Percentiles rank a stretch among this genome's conserved stretches.
These are phyloP conservation scores for Tanacetum coccineum DNA, from an alignment of 129 eudicot genomes.

Conservation along the genomic window DNA sequence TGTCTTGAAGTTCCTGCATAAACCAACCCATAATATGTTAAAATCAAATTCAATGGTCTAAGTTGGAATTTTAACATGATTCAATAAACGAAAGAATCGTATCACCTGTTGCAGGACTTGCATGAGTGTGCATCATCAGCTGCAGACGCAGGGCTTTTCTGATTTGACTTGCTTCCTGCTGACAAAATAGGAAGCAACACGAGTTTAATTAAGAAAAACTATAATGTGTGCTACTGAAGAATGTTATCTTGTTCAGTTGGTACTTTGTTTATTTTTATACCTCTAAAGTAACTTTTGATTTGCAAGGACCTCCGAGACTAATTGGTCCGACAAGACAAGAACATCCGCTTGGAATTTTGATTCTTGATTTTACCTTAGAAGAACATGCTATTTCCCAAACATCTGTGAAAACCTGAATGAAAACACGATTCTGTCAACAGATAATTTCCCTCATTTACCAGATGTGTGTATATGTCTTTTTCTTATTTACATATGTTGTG, in stretches of 20 bases:
- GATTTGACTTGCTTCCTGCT: conserved; percentile 53
- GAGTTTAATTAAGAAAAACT: too few relatives aligned
- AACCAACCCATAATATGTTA: background rate
- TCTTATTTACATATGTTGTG: background rate
- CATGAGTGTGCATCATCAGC: conserved; percentile 51
- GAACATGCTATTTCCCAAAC: conserved; percentile 83
- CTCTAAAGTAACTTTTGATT: conserved; percentile 46
- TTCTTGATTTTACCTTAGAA: conserved; percentile 36
- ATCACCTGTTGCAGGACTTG: conserved; percentile 56
- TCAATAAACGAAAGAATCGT: too few relatives aligned
- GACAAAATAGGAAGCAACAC: too few relatives aligned
- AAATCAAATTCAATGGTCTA: too few relatives aligned
- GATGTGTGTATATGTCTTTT: too few relatives aligned
- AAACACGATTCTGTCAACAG: conserved; percentile 5
- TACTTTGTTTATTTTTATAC: conserved; percentile 31
- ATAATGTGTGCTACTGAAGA: too few relatives aligned
- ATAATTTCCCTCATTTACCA: background rate
- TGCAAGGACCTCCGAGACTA: conserved; percentile 67
- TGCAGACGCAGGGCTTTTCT: conserved; percentile 60
- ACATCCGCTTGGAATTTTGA: conserved; percentile 50
- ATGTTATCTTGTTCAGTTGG: too few relatives aligned
- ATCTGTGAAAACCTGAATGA: conserved; percentile 50
- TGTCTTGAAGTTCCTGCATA: conserved; percentile 59
- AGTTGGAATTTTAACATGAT: too few relatives aligned
- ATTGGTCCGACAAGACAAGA: conserved; percentile 49